Conservation (phyloP, 495 filamentous ascomycete genomes). For the Haplographium delicatum region DNA sequence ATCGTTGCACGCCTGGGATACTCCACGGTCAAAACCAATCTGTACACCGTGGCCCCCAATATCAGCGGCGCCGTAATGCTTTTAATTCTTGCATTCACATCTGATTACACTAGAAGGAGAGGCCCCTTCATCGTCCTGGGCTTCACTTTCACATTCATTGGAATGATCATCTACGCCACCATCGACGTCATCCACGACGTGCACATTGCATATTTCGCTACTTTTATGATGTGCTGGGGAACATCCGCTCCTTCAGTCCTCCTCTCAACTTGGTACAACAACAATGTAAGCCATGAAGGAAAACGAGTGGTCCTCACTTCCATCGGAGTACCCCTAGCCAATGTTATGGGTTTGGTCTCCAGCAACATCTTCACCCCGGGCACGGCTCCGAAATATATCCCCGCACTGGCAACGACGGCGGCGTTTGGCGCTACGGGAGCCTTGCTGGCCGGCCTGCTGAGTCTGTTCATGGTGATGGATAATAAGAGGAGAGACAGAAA, state of each 20-base stretch:
- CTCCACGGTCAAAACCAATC: constrained; percentile 62
- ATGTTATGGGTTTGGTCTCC: constrained; percentile 73
- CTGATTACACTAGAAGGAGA: constrained; percentile 58
- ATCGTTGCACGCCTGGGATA: constrained; percentile 63
- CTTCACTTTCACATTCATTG: constrained; percentile 67
- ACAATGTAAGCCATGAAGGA: constrained; percentile 74
- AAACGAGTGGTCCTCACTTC: constrained; percentile 65
- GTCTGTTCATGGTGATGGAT: constrained; percentile 65
- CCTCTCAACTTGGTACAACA: constrained; percentile 66
- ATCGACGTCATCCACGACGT: constrained; percentile 57
- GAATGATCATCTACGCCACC: constrained; percentile 69
- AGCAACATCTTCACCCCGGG: constrained; percentile 69
- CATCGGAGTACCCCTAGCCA: constrained; percentile 69
- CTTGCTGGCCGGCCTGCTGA: constrained; percentile 50
- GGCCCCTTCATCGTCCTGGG: constrained; percentile 70
- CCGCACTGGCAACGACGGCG: constrained; percentile 67
- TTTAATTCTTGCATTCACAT: constrained; percentile 61
- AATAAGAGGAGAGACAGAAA: constrained; percentile 57
- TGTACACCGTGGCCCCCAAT: constrained; percentile 74
- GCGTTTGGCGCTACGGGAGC: constrained; percentile 64
- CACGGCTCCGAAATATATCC: constrained; percentile 69
- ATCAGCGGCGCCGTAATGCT: constrained; percentile 63
- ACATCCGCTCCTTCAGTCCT: constrained; percentile 53
- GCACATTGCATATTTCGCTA: constrained; percentile 68
- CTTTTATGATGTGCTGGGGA: constrained; percentile 80